A percentile compares a stretch with the other conserved stretches of the same genome.
These are phyloP conservation scores for Russula compacta DNA, from an alignment of 768 basidiomycete genomes.

Conservation along the genomic window DNA sequence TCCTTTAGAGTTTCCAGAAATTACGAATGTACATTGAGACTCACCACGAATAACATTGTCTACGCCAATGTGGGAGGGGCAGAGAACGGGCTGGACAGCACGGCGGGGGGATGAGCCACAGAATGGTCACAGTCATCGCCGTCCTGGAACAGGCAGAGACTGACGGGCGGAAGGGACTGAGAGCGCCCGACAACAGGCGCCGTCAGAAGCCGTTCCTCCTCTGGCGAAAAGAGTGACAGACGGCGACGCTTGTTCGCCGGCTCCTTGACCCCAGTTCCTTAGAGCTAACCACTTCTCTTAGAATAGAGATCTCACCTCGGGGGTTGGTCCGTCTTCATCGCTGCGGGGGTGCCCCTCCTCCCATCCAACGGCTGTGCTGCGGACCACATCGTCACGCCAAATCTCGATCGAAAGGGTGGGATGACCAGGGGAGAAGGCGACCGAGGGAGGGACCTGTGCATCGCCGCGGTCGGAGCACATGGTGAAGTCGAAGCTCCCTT, in stretches of 20 bases:
- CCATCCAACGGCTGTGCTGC: conserved; percentile 2
- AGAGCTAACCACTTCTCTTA: conserved; percentile 6
- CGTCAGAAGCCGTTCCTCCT: conserved; percentile 7
- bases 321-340: conserved; percentile 1
- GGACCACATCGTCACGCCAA: conserved; percentile 37
- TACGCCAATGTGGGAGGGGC: conserved; percentile 12
- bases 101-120: not conserved
- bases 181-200: conserved; percentile 6
- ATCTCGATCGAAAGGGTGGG: conserved; percentile 29
- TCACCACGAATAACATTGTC: not conserved
- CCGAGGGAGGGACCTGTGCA: not conserved
- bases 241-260: conserved; percentile 21
- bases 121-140: conserved; percentile 5
- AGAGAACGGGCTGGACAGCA: conserved; percentile 10
- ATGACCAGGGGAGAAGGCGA: conserved; percentile 21
- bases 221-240: conserved; percentile 7
- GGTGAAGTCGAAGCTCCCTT: conserved; percentile 44
- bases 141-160: conserved; percentile 3
- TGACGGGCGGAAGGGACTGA: conserved; percentile 9
- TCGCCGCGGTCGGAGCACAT: conserved; percentile 22
- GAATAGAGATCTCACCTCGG: conserved; percentile 12
- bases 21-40: not conserved
- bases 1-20: not conserved
- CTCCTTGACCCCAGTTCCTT: conserved; percentile 18
- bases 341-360: not conserved